Evolutionary conservation across 345 rosid species (phyloP).

Genomic region (Diplotaxis tenuifolia): DNA sequence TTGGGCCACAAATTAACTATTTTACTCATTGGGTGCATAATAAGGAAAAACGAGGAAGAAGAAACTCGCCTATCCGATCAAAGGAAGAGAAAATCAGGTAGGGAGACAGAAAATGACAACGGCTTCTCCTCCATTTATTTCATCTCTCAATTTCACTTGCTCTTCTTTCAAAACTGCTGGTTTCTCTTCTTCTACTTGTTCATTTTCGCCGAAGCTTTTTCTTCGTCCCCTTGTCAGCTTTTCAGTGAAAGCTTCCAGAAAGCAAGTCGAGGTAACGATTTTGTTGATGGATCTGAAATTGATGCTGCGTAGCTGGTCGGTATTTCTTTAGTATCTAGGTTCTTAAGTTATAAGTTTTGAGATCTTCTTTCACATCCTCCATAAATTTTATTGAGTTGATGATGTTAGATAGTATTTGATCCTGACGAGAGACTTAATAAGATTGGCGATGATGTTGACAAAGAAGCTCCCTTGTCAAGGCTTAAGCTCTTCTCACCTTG

Average conservation of each 20-base stretch:
- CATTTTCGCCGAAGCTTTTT: slow-evolving; percentile 31
- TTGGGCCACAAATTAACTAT: too few relatives aligned
- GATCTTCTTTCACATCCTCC: background rate
- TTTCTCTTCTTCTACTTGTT: slow-evolving; percentile 11
- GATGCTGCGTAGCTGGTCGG: background rate
- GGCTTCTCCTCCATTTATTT: slow-evolving; percentile 52
- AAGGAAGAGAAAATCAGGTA: slow-evolving; percentile 10
- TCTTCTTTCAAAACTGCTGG: slow-evolving; percentile 35
- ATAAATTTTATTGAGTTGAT: background rate
- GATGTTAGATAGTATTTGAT: slow-evolving; percentile 69
- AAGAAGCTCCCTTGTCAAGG: slow-evolving; percentile 84
- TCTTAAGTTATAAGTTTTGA: background rate
- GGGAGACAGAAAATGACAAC: slow-evolving; percentile 23
- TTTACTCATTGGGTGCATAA: too few relatives aligned
- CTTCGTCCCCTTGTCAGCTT: slow-evolving; percentile 40
- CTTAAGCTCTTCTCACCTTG: slow-evolving; percentile 94
- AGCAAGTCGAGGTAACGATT: slow-evolving; percentile 54
- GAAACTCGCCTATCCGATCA: background rate
- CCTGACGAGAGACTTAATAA: slow-evolving; percentile 77
- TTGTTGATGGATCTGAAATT: background rate
- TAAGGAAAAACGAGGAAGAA: background rate
- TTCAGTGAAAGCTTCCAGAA: slow-evolving; percentile 50
- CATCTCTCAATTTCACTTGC: slow-evolving; percentile 39
- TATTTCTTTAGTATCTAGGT: background rate
- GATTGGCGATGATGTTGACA: slow-evolving; percentile 74